Evolutionary conservation across 176 grass and related monocot genomes (phyloP).

Genomic region (Eragrostis nindensis): DNA sequence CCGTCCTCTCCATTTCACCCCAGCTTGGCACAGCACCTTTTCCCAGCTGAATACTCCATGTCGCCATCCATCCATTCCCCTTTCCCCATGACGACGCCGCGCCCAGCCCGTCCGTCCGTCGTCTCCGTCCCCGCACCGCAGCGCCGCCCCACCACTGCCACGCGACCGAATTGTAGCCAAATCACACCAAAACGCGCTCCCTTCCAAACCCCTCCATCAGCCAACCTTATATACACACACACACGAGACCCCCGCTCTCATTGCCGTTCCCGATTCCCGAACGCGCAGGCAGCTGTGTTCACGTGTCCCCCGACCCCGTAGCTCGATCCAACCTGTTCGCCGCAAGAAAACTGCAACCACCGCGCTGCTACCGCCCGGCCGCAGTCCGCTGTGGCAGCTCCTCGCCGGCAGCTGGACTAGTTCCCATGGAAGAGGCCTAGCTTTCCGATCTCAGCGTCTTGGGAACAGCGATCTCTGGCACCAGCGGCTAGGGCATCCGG

Average conservation of each 20-base stretch:
- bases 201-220: constrained; percentile 56
- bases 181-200: constrained; percentile 54
- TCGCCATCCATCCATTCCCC: background rate
- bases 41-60: constrained; percentile 25
- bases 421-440: constrained; percentile 38
- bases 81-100: constrained; percentile 18
- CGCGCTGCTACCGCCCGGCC: background rate
- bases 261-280: constrained; percentile 35
- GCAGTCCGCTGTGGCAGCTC: background rate
- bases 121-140: background rate
- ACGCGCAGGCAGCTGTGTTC: constrained; percentile 41
- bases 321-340: constrained; percentile 27
- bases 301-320: constrained; percentile 25
- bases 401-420: too few relatives aligned
- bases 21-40: constrained; percentile 16
- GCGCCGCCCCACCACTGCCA: constrained; percentile 22
- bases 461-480: too few relatives aligned
- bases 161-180: constrained; percentile 62
- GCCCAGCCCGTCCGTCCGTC: background rate
- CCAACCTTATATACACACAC: constrained; percentile 24
- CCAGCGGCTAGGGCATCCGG: too few relatives aligned
- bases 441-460: constrained; percentile 8
- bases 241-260: background rate
- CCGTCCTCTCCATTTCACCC: constrained; percentile 26
- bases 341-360: constrained; percentile 34